Evolutionary conservation across 2,329 filamentous ascomycete species (phyloP), one percentile per base, ranked within the genome.

Genomic region (Arthrocladium fulminans): DNA sequence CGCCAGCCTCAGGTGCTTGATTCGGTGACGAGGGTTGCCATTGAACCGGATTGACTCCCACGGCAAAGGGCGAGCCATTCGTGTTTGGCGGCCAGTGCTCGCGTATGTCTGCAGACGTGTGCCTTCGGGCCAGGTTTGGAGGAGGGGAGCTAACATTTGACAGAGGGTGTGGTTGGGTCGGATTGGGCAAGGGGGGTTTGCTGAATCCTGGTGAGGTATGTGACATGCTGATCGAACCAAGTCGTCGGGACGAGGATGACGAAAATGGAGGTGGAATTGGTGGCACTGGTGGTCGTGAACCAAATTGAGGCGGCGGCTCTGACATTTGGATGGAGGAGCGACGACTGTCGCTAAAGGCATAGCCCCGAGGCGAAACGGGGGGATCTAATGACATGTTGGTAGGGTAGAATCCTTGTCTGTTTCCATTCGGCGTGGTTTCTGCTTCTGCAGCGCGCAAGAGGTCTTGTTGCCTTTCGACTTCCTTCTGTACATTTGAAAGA

Each of bases 71-170:
- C 3, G 83, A 84, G 57, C 34, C 65, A 62, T 53, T 58, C 49
- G 49, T 51, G 53, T 49, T 53, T 63, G 15, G 68, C 65, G 73
- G 6, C 19, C 84, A 87, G 62, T 88, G 84, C 59, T 89, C 84
- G 46, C 92, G 83, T 58, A 98, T 97, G 63, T 98, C 92, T 50
- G 92, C 92, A 32, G 89, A 90, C 1, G 92, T 98, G 67, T 98
- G 92, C 52, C 90, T 80, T 54, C 90, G 82, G 38, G 81, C 79
- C 40, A 95, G 73, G 59, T 81, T 88, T 49, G 80, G 77, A 20
- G 77, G 75, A n/a, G 51, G 52, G 30, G 78, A 78, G 17, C 71
- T 67, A 49, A 73, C 73, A 47, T 70, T 72, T n/a, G 76, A 73
- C 29, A 79, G 67, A 15, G 78, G 78, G 61, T 80, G 78, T 27